A percentile compares a stretch with the other conserved stretches of the same genome.
phyloP scores from a whole-genome alignment of 192 early-diverging fungal genomes.

The Linnemannia schmuckeri region DNA sequence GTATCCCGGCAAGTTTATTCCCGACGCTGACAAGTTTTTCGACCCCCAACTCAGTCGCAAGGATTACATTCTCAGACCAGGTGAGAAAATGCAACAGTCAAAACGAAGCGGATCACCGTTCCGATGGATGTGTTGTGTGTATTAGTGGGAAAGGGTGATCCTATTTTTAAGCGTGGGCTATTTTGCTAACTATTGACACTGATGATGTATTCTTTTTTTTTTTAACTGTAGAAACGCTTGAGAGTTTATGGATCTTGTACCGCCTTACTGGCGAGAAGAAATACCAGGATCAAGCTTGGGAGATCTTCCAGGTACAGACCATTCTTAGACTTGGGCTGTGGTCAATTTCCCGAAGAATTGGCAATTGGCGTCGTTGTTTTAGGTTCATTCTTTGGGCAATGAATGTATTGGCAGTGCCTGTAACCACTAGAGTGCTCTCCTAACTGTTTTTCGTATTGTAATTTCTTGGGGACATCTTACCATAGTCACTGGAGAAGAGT shows the following conservation, averaged over 20 bases:
- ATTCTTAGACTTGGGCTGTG: not conserved
- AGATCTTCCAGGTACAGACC: constrained; percentile 64
- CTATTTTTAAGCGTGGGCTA: not conserved
- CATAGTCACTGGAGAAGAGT: constrained; percentile 60
- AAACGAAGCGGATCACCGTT: no score
- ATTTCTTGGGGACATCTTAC: not conserved
- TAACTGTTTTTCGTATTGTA: not conserved
- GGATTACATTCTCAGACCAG: constrained; percentile 65
- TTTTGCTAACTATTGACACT: not conserved
- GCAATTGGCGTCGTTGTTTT: not conserved
- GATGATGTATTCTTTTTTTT: not conserved
- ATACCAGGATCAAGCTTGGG: constrained; percentile 80
- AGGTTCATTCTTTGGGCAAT: not conserved
- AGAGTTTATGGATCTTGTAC: constrained; percentile 81
- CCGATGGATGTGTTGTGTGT: no score
- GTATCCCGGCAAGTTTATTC: not conserved
- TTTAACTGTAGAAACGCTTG: constrained; percentile 70
- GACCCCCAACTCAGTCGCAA: constrained; percentile 6
- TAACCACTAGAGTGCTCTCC: not conserved
- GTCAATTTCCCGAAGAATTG: not conserved
- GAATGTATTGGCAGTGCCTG: not conserved
- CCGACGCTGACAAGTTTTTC: constrained; percentile 27
- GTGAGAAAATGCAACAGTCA: constrained; percentile 33
- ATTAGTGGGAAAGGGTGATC: no score
- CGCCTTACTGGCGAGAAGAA: constrained; percentile 74